Evolutionary conservation across 2,329 filamentous ascomycete species (phyloP), one percentile per base, ranked within the genome.

Genomic region (Aspergillus eucalypticola): DNA sequence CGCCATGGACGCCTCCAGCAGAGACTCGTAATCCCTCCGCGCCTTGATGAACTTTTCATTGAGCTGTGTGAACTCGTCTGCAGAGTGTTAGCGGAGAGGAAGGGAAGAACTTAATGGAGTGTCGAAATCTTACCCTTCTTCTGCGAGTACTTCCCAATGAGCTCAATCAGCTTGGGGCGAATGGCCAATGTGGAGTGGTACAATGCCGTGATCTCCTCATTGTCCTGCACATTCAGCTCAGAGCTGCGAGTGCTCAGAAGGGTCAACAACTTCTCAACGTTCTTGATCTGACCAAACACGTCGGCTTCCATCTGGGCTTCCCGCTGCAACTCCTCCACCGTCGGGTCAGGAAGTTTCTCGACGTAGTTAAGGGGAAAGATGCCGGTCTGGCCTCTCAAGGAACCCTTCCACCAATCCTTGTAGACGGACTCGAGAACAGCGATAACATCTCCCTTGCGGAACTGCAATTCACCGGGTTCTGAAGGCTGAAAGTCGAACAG

Each of bases 1-100:
- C 1, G 93, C 88, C 94, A 99, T 98, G 58, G 94, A 98, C 17
- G 91, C 90, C 76, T 99, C 95, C 19, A 99, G 82, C n/a, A 99
- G 84, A 29, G 91, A 88, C 78, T 99, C 95, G 75, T 99, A 99
- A 78, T 99, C 95, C 69, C 94, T 87, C 65, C 95, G 89, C 49
- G 95, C 95, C 78, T 99, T 99, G 83, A 99, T 98, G 77, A 99
- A 99, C 79, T 98, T 98, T 77, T 99, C 95, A 72, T 99, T 99
- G 64, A 99, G 82, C 74, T 98, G 94, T 2, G 95, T 97, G 73
- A 99, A 98, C 76, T 99, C 95, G 77, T 99, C 95, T 96, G 66
- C 8, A 49, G 17, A 46, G 2, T 15, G 35, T 58, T 72, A 13
- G 73, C 67, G 42, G 5, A 44, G 7, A 27, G 25, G 25, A 27